Evolutionary conservation across 2,329 filamentous ascomycete genomes (phyloP).

Genomic region (Penicillium corylophilum): DNA sequence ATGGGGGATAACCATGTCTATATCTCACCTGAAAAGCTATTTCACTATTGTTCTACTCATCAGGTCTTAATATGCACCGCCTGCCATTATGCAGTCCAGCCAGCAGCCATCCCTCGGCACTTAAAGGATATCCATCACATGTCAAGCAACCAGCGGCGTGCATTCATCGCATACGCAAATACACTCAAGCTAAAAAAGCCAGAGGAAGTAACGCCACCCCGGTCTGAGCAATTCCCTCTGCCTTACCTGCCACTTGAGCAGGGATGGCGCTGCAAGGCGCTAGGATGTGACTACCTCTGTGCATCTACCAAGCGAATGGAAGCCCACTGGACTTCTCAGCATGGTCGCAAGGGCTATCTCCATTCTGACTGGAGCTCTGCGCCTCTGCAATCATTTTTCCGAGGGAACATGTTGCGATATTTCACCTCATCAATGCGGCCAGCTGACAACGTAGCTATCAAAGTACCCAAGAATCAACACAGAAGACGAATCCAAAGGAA

Average conservation of each 20-base stretch:
- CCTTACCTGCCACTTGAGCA: conserved; percentile 25
- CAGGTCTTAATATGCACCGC: conserved; percentile 29
- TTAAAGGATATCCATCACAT: conserved; percentile 32
- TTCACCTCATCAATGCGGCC: conserved; percentile 16
- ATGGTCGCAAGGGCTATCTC: conserved; percentile 13
- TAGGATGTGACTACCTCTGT: conserved; percentile 29
- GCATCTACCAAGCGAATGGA: conserved; percentile 35
- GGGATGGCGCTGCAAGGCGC: conserved; percentile 22
- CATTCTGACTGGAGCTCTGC: conserved; percentile 21
- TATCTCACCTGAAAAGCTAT: not conserved
- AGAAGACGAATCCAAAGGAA: not conserved
- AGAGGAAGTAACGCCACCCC: conserved; percentile 19
- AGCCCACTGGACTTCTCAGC: conserved; percentile 28
- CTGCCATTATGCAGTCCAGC: conserved; percentile 30
- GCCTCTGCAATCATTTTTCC: conserved; percentile 30
- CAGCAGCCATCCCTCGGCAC: conserved; percentile 26
- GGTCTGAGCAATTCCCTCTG: conserved; percentile 27
- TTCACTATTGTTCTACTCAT: conserved; percentile 4
- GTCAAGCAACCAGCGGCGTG: conserved; percentile 2
- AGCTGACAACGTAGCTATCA: too few species aligned
- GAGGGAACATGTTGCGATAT: conserved; percentile 28
- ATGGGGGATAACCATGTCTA: not conserved
- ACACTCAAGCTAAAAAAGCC: conserved; percentile 18
- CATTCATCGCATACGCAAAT: conserved; percentile 8
- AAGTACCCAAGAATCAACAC: not conserved